Base-by-base conservation (phyloP, 176 grass and related monocot genomes). In the Lolium multiflorum region DNA sequence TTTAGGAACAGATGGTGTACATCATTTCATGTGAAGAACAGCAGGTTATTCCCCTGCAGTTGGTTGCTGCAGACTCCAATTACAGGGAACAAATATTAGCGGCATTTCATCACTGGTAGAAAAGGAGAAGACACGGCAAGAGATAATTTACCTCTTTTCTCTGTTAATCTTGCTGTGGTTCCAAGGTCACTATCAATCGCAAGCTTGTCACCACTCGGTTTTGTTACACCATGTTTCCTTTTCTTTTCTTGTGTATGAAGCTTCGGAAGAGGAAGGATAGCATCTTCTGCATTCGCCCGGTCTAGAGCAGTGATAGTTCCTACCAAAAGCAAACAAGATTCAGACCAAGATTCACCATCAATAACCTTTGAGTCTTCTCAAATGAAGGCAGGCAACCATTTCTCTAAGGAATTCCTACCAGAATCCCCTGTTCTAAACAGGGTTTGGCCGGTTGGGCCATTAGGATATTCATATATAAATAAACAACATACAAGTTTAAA, bases 201-300 rank as follows among this genome's bases (percentile, higher is more conserved):
- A 72, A 38, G 55, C 54, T 88, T 79, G 54, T 89, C 90, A 88
- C 14, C 81, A 87, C 41, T 71, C 11, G 67, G 58, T 84, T 89
- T 74, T 82, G 85, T 80, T 83, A 80, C 82, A 54, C 50, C 71
- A 71, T 94, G 92, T 82, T 99, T 99, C 77, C 97, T 96, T 91
- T 99, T 99, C 87, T 96, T 99, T 60, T 91, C 94, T 38, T 88
- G 82, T 16, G 80, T 51, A 87, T 90, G 88, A 17, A 99, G 79
- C 82, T 93, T 96, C 35, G 94, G 92, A 88, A 99, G 85, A 82
- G 97, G 97, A 75, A 99, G 81, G 22, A 83, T 87, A 20, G 94
- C 92, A 91, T 99, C 94, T 91, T 96, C 97, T 16, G 94, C 97
- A 87, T 99, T 99, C 35, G 97, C 85, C 18, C 92, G 86, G 68